phyloP scores from a whole-genome alignment of 2,329 filamentous ascomycete genomes.

The Monilinia polystroma region DNA sequence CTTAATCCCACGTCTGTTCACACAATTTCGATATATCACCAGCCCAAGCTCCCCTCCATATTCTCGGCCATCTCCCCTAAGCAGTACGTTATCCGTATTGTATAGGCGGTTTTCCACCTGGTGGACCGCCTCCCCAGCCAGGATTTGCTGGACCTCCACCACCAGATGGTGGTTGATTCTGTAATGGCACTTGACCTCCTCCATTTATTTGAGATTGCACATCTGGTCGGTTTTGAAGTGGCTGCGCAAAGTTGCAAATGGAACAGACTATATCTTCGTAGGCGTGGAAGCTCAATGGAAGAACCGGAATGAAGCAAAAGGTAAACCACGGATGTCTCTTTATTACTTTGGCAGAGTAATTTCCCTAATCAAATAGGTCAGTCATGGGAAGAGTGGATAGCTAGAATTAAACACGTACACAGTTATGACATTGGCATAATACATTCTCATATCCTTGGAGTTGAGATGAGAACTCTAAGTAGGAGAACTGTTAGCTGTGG shows the following conservation, averaged over 20 bases:
- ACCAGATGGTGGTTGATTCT: constrained; percentile 27
- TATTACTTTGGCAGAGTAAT: constrained; percentile 59
- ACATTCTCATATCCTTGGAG: constrained; percentile 59
- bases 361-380: constrained; percentile 45
- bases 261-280: constrained; percentile 70
- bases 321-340: constrained; percentile 74
- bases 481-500: constrained; percentile 26
- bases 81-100: constrained; percentile 34
- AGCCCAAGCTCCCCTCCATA: not conserved
- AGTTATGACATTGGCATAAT: constrained; percentile 64
- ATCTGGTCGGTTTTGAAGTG: constrained; percentile 48
- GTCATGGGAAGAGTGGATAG: not conserved
- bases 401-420: constrained; percentile 40
- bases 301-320: constrained; percentile 72
- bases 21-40: not conserved
- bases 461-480: constrained; percentile 39
- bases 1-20: not conserved
- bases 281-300: constrained; percentile 67
- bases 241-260: constrained; percentile 75
- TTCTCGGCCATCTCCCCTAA: not conserved
- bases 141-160: constrained; percentile 25
- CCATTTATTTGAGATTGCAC: constrained; percentile 35
- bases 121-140: constrained; percentile 35
- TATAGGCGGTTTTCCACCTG: constrained; percentile 36
- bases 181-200: constrained; percentile 35